These are phyloP conservation scores for Globisporangium yorkense DNA, from an alignment of 352 stramenopile genomes.

Conservation along the genomic window DNA sequence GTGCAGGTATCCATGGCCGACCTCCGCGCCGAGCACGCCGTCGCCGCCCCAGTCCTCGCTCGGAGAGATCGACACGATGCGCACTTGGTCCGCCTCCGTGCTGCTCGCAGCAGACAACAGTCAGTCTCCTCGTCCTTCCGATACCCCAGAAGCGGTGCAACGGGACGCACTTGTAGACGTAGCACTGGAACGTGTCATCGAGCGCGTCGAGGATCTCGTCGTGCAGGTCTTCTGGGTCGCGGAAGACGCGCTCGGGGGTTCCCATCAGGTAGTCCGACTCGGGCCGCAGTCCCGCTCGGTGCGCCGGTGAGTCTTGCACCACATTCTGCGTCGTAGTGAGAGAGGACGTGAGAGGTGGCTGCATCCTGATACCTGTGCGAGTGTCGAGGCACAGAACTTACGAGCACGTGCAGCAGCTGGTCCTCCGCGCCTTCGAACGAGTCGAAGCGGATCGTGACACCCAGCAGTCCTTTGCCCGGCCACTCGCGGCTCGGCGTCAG, in stretches of 20 bases:
- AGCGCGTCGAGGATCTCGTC: conserved; percentile 88
- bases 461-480: conserved; percentile 93
- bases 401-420: conserved; percentile 92
- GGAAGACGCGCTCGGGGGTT: conserved; percentile 87
- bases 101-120: conserved; percentile 20
- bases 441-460: conserved; percentile 97
- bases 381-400: conserved; percentile 14
- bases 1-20: conserved; percentile 96
- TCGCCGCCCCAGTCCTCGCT: conserved; percentile 86
- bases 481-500: conserved; percentile 92
- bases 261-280: conserved; percentile 94
- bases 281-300: conserved; percentile 84
- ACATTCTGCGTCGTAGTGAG: conserved; percentile 51
- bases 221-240: conserved; percentile 81
- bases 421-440: conserved; percentile 95
- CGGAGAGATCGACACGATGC: conserved; percentile 84
- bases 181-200: conserved; percentile 94
- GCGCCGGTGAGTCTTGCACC: conserved; percentile 82
- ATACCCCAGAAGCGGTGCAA: background rate
- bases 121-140: background rate
- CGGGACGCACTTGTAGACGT: conserved; percentile 92
- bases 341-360: background rate
- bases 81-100: conserved; percentile 89
- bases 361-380: too few species aligned
- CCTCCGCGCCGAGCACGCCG: conserved; percentile 91